A percentile compares a stretch with the other conserved stretches of the same genome.
phyloP scores from a whole-genome alignment of 2,329 filamentous ascomycete species.

The Pyricularia sp. region DNA sequence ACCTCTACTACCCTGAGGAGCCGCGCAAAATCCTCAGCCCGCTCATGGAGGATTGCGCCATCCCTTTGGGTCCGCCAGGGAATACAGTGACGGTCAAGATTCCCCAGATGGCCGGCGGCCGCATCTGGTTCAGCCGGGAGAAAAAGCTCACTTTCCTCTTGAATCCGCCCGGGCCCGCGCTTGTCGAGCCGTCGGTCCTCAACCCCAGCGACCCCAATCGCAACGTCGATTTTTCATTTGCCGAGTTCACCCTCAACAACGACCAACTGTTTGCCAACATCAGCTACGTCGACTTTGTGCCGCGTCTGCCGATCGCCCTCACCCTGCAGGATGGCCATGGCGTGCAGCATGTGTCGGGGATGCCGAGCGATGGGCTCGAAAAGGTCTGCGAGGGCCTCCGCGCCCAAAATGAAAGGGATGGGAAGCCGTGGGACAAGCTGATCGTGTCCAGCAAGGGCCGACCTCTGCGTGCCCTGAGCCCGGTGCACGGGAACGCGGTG shows the following conservation, averaged over 20 bases:
- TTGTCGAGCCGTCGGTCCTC: constrained; percentile 59
- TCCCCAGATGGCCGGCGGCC: constrained; percentile 53
- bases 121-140: constrained; percentile 54
- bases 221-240: constrained; percentile 44
- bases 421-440: constrained; percentile 52
- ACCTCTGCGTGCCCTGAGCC: constrained; percentile 30
- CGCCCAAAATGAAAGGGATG: constrained; percentile 45
- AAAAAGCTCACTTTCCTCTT: constrained; percentile 50
- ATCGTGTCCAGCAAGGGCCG: constrained; percentile 21
- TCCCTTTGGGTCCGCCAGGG: constrained; percentile 47
- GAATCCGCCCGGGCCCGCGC: constrained; percentile 50
- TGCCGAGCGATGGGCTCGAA: constrained; percentile 46
- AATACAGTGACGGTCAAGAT: constrained; percentile 44
- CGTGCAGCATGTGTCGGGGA: constrained; percentile 45
- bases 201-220: constrained; percentile 50
- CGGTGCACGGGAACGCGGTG: constrained; percentile 32
- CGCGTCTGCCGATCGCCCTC: constrained; percentile 42
- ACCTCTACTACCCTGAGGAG: constrained; percentile 45
- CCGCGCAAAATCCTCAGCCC: constrained; percentile 36
- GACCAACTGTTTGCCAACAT: constrained; percentile 54
- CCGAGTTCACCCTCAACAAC: constrained; percentile 51
- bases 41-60: constrained; percentile 47
- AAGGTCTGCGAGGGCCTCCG: constrained; percentile 42
- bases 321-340: constrained; percentile 33
- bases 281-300: constrained; percentile 57